Percentiles rank a stretch among this genome's conserved stretches.
Evolutionary conservation across 2,329 filamentous ascomycete genomes (phyloP).

Genomic region (Arthroderma sp.): DNA sequence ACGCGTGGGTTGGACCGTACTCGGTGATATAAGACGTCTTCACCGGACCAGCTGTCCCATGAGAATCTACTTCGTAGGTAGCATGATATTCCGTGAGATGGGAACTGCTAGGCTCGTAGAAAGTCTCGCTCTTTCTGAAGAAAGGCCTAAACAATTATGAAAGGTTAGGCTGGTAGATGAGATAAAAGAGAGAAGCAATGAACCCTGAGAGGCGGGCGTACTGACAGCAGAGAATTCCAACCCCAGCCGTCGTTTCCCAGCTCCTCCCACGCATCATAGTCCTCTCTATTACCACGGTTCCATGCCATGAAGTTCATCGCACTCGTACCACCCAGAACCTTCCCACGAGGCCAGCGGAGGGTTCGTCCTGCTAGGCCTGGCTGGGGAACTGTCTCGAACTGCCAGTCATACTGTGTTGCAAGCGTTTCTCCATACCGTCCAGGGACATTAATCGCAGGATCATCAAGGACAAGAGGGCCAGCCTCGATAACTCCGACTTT

Average conservation of each 20-base stretch:
- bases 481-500: conserved; percentile 36
- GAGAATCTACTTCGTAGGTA: conserved; percentile 3
- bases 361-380: too few species aligned
- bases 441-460: too few species aligned
- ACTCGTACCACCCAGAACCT: conserved; percentile 20
- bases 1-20: conserved; percentile 18
- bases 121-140: conserved; percentile 39
- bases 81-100: conserved; percentile 18
- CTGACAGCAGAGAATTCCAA: conserved; percentile 9
- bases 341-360: conserved; percentile 13
- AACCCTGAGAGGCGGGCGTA: conserved; percentile 6
- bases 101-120: conserved; percentile 15
- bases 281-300: conserved; percentile 14
- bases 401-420: conserved; percentile 16
- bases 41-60: conserved; percentile 24
- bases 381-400: conserved; percentile 20
- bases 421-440: too few species aligned
- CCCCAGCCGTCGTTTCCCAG: conserved; percentile 21
- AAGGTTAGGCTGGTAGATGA: too few species aligned
- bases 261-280: conserved; percentile 21
- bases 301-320: conserved; percentile 21
- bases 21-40: conserved; percentile 16
- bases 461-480: conserved; percentile 18
- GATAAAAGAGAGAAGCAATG: too few species aligned
- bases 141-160: conserved; percentile 31